These are phyloP conservation scores for Mortierella sp. DNA, from an alignment of 371 early-diverging fungal species.

Conservation along the genomic window DNA sequence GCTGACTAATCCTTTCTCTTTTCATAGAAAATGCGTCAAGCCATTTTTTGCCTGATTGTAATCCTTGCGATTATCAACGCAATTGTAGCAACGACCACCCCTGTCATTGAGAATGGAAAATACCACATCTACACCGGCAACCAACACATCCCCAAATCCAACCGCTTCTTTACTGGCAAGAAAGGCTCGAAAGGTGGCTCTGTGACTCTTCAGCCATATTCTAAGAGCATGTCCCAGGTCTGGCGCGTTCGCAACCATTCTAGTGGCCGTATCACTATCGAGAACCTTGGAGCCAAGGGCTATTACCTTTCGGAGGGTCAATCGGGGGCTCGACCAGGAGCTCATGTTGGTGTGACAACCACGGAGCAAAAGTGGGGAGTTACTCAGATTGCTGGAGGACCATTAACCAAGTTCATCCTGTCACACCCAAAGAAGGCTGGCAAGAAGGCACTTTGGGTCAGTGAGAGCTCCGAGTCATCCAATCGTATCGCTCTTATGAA, in stretches of 20 bases:
- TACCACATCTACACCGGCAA: conserved; percentile 12
- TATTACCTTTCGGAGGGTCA: conserved; percentile 15
- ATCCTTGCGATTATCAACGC: conserved; percentile 4
- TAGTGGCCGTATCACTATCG: conserved; percentile 4
- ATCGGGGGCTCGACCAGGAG: conserved; percentile 19
- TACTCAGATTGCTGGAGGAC: conserved; percentile 11
- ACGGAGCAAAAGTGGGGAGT: conserved; percentile 12
- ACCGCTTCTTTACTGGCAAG: conserved; percentile 14
- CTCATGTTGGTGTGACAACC: conserved; percentile 15
- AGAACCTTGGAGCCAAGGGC: not conserved
- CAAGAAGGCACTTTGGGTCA: conserved; percentile 16
- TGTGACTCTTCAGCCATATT: conserved; percentile 6
- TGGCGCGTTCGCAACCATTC: conserved; percentile 3
- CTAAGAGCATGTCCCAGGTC: not conserved
- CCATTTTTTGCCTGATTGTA: not conserved
- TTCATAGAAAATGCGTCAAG: conserved; percentile 9
- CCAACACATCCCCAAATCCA: conserved; percentile 1
- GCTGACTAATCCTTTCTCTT: no score
- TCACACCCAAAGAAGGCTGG: conserved; percentile 12
- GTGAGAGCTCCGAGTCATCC: not conserved
- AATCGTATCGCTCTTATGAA: conserved; percentile 4
- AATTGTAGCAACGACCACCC: not conserved
- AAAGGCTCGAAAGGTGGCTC: not conserved
- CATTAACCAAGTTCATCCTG: conserved; percentile 19
- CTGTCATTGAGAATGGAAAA: conserved; percentile 4